Evolutionary conservation across 768 basidiomycete genomes (phyloP), one percentile per base, ranked within the genome.

Genomic region (Butyriboletus loyo): DNA sequence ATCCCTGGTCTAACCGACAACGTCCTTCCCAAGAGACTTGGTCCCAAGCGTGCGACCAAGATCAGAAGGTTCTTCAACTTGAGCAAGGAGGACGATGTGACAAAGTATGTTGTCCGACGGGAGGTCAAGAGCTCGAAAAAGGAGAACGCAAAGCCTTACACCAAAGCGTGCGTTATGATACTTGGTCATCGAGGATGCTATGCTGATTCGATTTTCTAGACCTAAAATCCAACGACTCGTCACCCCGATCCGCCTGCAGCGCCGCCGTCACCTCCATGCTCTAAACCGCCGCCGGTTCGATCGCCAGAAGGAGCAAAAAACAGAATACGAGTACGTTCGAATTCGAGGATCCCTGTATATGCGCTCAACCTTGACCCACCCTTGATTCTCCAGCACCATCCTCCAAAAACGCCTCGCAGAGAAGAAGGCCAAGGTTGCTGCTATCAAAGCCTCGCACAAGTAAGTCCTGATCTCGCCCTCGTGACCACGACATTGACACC

Each of bases 1-100:
- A 84, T 98, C 67, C 85, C 93, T 24, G 95, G 92, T 25, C 77
- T 99, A 48, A 98, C 96, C 60, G 94, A 98, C 72, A 82, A 72
- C 61, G 86, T 95, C 61, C 83, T 98, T 44, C 94, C 95, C 71
- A 98, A 98, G 80, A 79, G 94, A 53, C 85, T 97, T 59, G 96
- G 96, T 53, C 96, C 96, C 68, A 98, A 98, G 87, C 77, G 94
- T 64, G 94, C 94, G 54, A 93, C 92, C 56, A 96, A 95, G 84
- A 98, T 99, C 75, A 83, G 94, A 72, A 82, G 75, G 69, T 97
- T 98, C 84, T 98, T 99, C 83, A 96, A 96, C 81, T 78, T 98
- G 70, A 80, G 82, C 77, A 98, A 98, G 83, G 88, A 95, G 66
- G 96, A 99, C 67, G 96, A 98, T 77, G 96, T 99, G 54, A 85